A percentile compares a stretch with the other conserved stretches of the same genome.
Conservation (phyloP, 208 protist species). For the Leishmania guyanensis region DNA sequence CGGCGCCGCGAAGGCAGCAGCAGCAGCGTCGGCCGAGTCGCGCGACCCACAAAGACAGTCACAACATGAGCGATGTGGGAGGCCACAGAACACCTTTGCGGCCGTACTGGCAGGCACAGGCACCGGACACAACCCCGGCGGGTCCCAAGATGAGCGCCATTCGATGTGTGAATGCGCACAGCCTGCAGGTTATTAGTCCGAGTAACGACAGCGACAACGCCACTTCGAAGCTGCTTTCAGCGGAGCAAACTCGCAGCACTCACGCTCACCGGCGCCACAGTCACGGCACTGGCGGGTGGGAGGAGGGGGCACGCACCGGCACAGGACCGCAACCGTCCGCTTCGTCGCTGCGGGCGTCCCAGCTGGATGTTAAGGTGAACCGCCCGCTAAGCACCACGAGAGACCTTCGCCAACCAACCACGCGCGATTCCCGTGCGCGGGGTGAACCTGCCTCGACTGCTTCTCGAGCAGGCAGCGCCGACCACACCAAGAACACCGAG, state of each 20-base stretch:
- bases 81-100: neutral
- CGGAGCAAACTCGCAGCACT: slow-evolving; percentile 11
- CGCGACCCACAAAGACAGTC: neutral
- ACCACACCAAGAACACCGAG: neutral
- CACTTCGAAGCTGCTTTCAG: neutral
- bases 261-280: neutral
- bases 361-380: neutral
- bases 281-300: neutral
- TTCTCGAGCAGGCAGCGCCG: neutral
- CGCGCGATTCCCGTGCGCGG: neutral
- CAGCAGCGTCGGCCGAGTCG: slow-evolving; percentile 2
- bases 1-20: neutral
- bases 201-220: neutral
- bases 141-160: slow-evolving; percentile 5
- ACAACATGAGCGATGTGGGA: neutral
- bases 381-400: neutral
- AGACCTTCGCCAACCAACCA: neutral
- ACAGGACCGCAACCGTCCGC: neutral
- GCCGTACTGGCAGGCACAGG: slow-evolving; percentile 14
- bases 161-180: slow-evolving; percentile 5
- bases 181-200: neutral
- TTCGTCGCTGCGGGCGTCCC: neutral
- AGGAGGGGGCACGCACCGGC: neutral
- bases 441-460: neutral
- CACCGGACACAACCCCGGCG: slow-evolving; percentile 6